Conservation (phyloP, 805 yeast genomes). For the Yamadazyma phyllophila region DNA sequence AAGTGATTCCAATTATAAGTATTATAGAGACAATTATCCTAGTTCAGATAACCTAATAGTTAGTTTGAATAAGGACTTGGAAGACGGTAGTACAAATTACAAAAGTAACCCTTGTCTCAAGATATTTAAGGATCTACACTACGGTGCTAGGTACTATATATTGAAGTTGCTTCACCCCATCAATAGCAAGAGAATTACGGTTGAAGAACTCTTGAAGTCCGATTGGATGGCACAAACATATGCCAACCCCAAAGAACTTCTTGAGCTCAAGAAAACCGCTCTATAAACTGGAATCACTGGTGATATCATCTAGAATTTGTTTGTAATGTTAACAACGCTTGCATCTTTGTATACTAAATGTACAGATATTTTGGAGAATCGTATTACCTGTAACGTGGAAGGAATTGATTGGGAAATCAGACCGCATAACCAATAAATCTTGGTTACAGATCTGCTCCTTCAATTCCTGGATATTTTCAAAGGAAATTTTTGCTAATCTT, state of each 20-base stretch:
- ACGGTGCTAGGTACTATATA: conserved; percentile 33
- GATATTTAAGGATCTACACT: conserved; percentile 35
- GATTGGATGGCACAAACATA: conserved; percentile 40
- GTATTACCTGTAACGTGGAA: not conserved
- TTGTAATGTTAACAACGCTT: too few species aligned
- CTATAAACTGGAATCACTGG: not conserved
- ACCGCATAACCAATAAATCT: not conserved
- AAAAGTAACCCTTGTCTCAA: conserved; percentile 30
- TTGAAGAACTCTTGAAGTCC: conserved; percentile 27
- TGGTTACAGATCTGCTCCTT: not conserved
- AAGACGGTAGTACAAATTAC: conserved; percentile 18
- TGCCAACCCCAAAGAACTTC: conserved; percentile 36
- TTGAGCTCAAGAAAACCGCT: conserved; percentile 7
- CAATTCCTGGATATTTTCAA: not conserved
- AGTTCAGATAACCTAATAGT: conserved; percentile 18
- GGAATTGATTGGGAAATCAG: not conserved
- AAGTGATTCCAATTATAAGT: conserved; percentile 20
- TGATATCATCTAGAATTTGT: too few species aligned
- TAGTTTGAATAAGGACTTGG: conserved; percentile 23
- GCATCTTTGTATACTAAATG: not conserved
- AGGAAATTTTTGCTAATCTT: not conserved
- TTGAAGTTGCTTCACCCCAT: conserved; percentile 35
- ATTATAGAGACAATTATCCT: conserved; percentile 30
- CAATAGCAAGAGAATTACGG: conserved; percentile 21
- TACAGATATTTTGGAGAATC: not conserved